Evolutionary conservation across 225 moss, liverwort and hornwort species (phyloP).

Genomic region (Pseudisothecium myosuroides): DNA sequence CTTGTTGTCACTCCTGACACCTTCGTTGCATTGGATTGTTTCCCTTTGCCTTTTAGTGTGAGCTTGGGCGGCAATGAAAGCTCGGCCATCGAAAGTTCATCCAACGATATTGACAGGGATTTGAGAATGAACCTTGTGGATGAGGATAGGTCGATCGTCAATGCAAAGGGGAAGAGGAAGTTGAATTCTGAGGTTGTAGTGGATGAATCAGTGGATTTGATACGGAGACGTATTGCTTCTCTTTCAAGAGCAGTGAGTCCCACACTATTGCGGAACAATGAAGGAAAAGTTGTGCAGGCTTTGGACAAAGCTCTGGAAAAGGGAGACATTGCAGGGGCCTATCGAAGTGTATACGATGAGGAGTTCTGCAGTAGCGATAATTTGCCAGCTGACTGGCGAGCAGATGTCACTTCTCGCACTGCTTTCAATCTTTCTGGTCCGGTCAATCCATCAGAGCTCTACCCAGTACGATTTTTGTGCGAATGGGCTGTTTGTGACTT

Average conservation of each 20-base stretch:
- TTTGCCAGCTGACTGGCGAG: conserved; percentile 81
- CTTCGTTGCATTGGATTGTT: conserved; percentile 91
- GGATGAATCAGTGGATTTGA: conserved; percentile 65
- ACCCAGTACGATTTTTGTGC: conserved; percentile 77
- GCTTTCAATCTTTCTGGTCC: conserved; percentile 70
- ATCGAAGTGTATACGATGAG: conserved; percentile 77
- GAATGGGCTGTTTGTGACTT: conserved; percentile 99
- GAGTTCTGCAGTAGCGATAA: conserved; percentile 79
- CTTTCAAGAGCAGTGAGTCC: conserved; percentile 76
- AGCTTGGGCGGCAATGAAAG: conserved; percentile 27
- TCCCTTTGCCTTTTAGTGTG: conserved; percentile 79
- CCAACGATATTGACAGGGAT: conserved; percentile 31
- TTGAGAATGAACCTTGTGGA: conserved; percentile 7
- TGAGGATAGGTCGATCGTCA: conserved; percentile 9
- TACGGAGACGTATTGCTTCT: conserved; percentile 61
- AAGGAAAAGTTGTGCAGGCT: conserved; percentile 88
- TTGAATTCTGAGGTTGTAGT: conserved; percentile 53
- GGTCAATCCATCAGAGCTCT: conserved; percentile 81
- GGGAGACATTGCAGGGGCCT: conserved; percentile 88
- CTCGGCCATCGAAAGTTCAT: conserved; percentile 8
- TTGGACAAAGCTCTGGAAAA: conserved; percentile 76
- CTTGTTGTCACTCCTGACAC: conserved; percentile 74
- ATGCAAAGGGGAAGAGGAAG: conserved; percentile 8
- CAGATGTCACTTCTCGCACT: conserved; percentile 68
- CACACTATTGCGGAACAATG: conserved; percentile 72